Percentiles rank a stretch among this genome's conserved stretches.
These are phyloP conservation scores for Hyaloperonospora arabidopsidis DNA, from an alignment of 352 stramenopile genomes.

Conservation along the genomic window DNA sequence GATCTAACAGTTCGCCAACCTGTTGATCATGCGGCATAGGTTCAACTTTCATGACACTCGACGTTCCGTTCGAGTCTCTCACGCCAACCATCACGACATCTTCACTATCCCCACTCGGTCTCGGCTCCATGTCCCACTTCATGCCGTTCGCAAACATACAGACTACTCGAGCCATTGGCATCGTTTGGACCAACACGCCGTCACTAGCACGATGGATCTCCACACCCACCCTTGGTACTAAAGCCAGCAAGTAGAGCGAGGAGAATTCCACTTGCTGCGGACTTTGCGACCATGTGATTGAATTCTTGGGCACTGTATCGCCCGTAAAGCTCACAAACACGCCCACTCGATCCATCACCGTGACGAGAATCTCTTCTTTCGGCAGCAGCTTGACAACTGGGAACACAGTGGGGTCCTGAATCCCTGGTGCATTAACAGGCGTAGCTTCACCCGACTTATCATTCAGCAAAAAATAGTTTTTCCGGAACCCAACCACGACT, in stretches of 20 bases:
- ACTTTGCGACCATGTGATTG: slow-evolving; percentile 74
- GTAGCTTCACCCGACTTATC: slow-evolving; percentile 71
- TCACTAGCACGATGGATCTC: slow-evolving; percentile 76
- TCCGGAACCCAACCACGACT: slow-evolving; percentile 67
- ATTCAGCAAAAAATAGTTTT: slow-evolving; percentile 76
- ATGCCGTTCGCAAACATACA: slow-evolving; percentile 86
- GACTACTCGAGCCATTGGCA: slow-evolving; percentile 50
- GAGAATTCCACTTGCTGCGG: slow-evolving; percentile 72
- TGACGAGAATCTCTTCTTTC: slow-evolving; percentile 79
- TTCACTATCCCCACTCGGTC: slow-evolving; percentile 59
- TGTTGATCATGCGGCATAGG: slow-evolving; percentile 82
- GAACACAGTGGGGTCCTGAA: slow-evolving; percentile 58
- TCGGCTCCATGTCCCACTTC: slow-evolving; percentile 86
- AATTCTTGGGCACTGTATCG: slow-evolving; percentile 74
- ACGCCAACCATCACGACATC: slow-evolving; percentile 74
- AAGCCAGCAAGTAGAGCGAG: slow-evolving; percentile 63
- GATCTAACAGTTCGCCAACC: slow-evolving; percentile 74
- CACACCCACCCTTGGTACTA: slow-evolving; percentile 67
- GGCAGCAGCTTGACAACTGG: slow-evolving; percentile 74
- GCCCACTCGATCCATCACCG: slow-evolving; percentile 75
- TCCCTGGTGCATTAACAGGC: slow-evolving; percentile 60
- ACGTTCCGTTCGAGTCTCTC: slow-evolving; percentile 51
- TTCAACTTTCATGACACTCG: slow-evolving; percentile 78
- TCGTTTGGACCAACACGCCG: slow-evolving; percentile 65
- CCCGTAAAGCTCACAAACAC: slow-evolving; percentile 77